Conservation (phyloP, 1,284 basidiomycete genomes). For the Bothia castanella region DNA sequence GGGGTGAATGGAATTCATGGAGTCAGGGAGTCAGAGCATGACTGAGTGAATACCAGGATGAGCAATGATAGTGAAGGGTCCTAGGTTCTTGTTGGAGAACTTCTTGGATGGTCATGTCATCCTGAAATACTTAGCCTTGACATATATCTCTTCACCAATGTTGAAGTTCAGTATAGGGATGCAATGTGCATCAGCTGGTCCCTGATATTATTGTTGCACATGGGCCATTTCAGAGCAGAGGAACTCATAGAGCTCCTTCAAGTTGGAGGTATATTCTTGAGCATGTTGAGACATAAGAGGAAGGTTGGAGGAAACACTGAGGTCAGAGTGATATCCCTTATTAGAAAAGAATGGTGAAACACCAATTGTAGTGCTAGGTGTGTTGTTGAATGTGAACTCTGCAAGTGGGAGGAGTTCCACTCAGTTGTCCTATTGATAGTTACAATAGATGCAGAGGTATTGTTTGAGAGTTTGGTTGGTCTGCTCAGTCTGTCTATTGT, state of each 20-base stretch:
- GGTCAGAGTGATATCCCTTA: neutral
- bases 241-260: no score
- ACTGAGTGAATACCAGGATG: neutral
- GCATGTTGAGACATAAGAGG: neutral
- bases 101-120: slow-evolving; percentile 20
- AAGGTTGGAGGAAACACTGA: neutral
- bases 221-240: neutral
- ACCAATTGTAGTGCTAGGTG: neutral
- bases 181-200: neutral
- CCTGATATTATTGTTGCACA: neutral
- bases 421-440: neutral
- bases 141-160: slow-evolving; percentile 1
- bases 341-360: neutral
- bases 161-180: neutral
- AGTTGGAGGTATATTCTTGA: neutral
- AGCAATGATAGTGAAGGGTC: slow-evolving; percentile 24
- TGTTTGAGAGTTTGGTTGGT: no score
- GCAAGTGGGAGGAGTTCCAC: neutral
- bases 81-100: slow-evolving; percentile 21
- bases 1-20: neutral
- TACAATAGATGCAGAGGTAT: neutral
- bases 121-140: slow-evolving; percentile 6
- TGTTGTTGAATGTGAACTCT: neutral
- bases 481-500: neutral
- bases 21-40: neutral